phyloP scores from a whole-genome alignment of 306 rosid genomes.

The Trifolium fragiferum region DNA sequence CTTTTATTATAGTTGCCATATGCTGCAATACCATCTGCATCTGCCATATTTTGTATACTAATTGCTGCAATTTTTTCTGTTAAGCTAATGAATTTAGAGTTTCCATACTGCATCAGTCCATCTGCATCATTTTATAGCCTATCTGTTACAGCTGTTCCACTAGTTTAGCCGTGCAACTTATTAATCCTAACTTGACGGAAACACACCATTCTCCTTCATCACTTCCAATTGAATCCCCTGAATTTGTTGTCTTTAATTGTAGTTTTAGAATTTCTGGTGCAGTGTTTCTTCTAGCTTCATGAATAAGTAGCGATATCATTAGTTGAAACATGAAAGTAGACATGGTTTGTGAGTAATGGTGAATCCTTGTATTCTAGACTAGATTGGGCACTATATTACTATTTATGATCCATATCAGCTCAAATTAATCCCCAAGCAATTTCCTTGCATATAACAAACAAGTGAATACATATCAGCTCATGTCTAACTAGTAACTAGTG shows the following conservation, averaged over 20 bases:
- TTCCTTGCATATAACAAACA: neutral
- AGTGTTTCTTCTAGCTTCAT: neutral
- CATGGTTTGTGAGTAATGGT: conserved; percentile 12
- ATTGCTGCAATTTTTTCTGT: neutral
- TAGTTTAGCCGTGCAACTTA: conserved; percentile 15
- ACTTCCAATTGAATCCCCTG: conserved; percentile 17
- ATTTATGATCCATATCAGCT: neutral
- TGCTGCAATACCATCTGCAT: neutral
- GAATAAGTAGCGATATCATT: conserved; percentile 11
- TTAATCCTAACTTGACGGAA: conserved; percentile 20
- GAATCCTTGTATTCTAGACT: conserved; percentile 13
- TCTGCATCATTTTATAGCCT: conserved; percentile 5
- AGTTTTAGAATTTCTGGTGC: neutral
- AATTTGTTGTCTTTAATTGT: conserved; percentile 4
- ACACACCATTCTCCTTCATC: neutral
- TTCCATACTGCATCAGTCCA: neutral
- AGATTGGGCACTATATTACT: conserved; percentile 5
- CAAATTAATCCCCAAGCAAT: conserved; percentile 23
- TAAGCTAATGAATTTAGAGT: conserved; percentile 5
- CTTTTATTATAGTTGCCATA: neutral
- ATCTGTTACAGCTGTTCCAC: neutral
- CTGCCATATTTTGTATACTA: neutral
- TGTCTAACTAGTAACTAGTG: conserved; percentile 23
- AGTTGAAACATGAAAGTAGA: conserved; percentile 5
- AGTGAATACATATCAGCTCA: conserved; percentile 6